Evolutionary conservation across 257 asterid genomes (phyloP), one percentile per base, ranked within the genome.

Genomic region (Solanum habrochaites): DNA sequence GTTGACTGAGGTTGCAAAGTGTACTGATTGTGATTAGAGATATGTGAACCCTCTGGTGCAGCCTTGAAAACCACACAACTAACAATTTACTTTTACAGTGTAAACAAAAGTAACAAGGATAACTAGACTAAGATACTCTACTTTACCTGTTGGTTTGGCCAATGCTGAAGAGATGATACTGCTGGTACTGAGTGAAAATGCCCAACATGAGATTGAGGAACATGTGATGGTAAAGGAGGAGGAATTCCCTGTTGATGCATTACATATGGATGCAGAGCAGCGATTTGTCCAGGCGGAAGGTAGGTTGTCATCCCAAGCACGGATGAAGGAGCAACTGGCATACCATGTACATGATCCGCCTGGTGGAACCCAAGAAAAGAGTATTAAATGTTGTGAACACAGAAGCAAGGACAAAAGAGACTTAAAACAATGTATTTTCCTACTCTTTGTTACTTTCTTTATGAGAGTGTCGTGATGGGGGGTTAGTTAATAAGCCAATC

Each of bases 221-320:
- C 88, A 52, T 91, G 93, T 37, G 98, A 89, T 52, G 88, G 90
- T 27, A 89, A 45, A 86, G 94, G 90, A 90, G 92, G 96, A 8
- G 96, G 93, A 32, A 93, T 89, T 25, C 96, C 98, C 88, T 93
- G 99, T 83, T 94, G 98, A 86, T 95, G 99, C 94, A 96, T 88
- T 52, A 94, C 89, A 90, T 90, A 95, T 85, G 98, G 96, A 91
- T 95, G 98, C 91, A 96, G 62, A 49, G 98, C 94, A 52, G 98
- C 71, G 91, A 94, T 90, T 88, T 95, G 98, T 86, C 94, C 97
- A 35, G 93, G 93, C 87, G 93, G 92, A 83, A 91, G 90, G 88
- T 91, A 96, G 88, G 95, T 87, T 70, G 96, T 92, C 94, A 96
- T 91, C 89, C 97, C 95, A 89, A 93, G 91, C 52, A 96, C 85